phyloP scores from a whole-genome alignment of 2,329 filamentous ascomycete species.

The Fusarium begoniae region DNA sequence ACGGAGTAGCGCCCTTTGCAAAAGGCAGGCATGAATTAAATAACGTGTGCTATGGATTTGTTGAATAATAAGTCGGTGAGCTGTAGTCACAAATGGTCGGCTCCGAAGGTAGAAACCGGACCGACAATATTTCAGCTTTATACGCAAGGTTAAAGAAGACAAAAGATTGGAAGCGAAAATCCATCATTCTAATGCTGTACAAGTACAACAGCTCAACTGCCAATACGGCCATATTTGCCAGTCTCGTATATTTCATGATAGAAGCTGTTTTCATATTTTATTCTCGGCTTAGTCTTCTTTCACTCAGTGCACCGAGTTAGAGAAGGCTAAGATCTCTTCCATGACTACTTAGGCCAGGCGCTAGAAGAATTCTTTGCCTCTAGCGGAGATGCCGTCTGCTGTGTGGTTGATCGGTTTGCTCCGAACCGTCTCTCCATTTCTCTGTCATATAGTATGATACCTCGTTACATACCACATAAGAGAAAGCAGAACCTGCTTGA shows the following conservation, averaged over 20 bases:
- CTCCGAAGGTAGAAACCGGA: constrained; percentile 5
- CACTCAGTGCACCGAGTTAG: not conserved
- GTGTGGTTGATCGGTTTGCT: constrained; percentile 5
- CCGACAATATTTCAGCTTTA: not conserved
- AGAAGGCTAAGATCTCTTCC: not conserved
- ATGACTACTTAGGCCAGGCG: not conserved
- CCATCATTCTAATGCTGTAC: not conserved
- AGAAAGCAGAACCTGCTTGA: not conserved
- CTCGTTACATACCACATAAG: not conserved
- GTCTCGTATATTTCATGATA: not conserved
- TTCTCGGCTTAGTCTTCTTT: not conserved
- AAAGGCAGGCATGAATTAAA: not conserved
- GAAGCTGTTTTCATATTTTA: not conserved
- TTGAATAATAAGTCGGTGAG: constrained; percentile 21
- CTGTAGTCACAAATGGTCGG: not conserved
- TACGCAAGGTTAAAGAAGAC: not conserved
- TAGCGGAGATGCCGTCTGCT: constrained; percentile 11
- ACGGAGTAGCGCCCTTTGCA: not conserved
- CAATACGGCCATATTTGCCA: not conserved
- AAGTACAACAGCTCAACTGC: not conserved
- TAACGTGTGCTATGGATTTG: not conserved
- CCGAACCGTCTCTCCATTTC: not conserved
- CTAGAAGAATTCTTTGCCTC: constrained; percentile 18
- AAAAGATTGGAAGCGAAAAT: not conserved
- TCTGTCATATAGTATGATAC: not conserved